These are phyloP conservation scores for Nymphaea thermarum DNA, from an alignment of 164 flowering plant species.

Conservation along the genomic window DNA sequence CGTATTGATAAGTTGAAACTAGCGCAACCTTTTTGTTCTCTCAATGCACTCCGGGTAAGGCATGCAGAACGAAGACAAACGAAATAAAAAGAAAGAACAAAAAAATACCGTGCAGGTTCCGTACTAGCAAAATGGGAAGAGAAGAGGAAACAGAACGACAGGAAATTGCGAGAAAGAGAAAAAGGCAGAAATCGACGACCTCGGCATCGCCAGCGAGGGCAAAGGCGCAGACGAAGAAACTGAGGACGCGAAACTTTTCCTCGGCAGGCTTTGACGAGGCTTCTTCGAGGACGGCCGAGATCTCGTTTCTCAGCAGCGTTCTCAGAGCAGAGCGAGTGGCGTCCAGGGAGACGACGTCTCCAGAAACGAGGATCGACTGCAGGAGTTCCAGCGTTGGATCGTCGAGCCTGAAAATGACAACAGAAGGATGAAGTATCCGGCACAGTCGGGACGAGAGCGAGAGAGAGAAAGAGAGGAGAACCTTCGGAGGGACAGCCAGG, in stretches of 20 bases:
- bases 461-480: too few relatives aligned
- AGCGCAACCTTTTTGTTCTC: too few relatives aligned
- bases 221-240: constrained; percentile 69
- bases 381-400: constrained; percentile 46
- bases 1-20: too few relatives aligned
- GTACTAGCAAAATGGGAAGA: too few relatives aligned
- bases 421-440: neutral
- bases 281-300: constrained; percentile 26
- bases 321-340: constrained; percentile 27
- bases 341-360: constrained; percentile 33
- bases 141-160: too few relatives aligned
- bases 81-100: too few relatives aligned
- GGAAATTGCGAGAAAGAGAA: neutral
- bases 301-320: constrained; percentile 38
- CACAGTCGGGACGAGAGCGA: too few relatives aligned
- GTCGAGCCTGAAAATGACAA: constrained; percentile 35
- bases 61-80: too few relatives aligned
- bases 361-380: constrained; percentile 37
- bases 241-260: constrained; percentile 46
- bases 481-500: neutral
- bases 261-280: constrained; percentile 29
- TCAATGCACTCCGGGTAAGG: too few relatives aligned
- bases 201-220: constrained; percentile 63
- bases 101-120: too few relatives aligned
- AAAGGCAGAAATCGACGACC: constrained; percentile 14